These are phyloP conservation scores for Tilletia setariae DNA, from an alignment of 1,284 basidiomycete species.

Conservation along the genomic window DNA sequence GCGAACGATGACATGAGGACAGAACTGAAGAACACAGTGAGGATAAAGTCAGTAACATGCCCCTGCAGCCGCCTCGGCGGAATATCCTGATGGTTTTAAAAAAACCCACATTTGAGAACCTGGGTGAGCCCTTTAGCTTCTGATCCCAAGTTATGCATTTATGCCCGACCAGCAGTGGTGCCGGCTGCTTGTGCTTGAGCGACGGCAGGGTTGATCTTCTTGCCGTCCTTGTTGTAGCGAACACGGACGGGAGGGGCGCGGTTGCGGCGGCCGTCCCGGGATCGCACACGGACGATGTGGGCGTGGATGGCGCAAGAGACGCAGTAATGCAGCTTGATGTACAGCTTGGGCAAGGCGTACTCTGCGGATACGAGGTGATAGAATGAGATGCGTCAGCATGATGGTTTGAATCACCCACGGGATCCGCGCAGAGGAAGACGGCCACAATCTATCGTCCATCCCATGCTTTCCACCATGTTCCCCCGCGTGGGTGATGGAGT, in stretches of 20 bases:
- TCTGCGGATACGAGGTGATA: no score
- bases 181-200: not conserved
- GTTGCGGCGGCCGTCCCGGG: slow-evolving; percentile 50
- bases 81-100: no score
- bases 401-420: not conserved
- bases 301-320: slow-evolving; percentile 99
- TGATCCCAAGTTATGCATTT: no score
- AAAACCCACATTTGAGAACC: no score
- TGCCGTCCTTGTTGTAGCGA: slow-evolving; percentile 91
- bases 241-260: slow-evolving; percentile 78
- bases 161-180: slow-evolving; percentile 10
- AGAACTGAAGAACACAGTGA: no score
- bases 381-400: not conserved
- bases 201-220: slow-evolving; percentile 60
- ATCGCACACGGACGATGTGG: slow-evolving; percentile 63
- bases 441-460: no score
- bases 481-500: no score
- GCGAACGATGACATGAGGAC: no score
- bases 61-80: no score
- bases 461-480: no score
- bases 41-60: no score
- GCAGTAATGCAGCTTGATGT: slow-evolving; percentile 99
- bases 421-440: not conserved
- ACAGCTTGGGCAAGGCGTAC: slow-evolving; percentile 95
- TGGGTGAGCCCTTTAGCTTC: no score